Evolutionary conservation across 2,329 filamentous ascomycete species (phyloP).

Genomic region (Dothistroma pini): DNA sequence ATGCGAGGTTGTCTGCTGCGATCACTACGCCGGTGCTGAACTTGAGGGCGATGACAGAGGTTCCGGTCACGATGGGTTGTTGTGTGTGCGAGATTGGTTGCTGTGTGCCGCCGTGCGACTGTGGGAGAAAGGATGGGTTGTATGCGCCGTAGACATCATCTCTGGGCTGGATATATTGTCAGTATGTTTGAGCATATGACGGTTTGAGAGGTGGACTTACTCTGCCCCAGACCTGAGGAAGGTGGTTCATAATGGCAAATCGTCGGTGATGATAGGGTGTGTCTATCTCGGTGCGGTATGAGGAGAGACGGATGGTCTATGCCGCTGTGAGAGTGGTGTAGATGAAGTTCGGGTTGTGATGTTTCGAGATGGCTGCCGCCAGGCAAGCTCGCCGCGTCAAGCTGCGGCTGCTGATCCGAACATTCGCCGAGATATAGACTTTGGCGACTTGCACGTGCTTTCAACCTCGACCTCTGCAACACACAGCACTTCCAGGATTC

Average conservation of each 20-base stretch:
- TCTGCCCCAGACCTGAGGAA: conserved; percentile 63
- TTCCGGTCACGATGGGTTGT: conserved; percentile 90
- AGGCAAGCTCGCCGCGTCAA: conserved; percentile 7
- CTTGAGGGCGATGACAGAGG: conserved; percentile 91
- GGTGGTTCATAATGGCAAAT: conserved; percentile 57
- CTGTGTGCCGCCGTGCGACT: conserved; percentile 44
- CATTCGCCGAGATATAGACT: conserved; percentile 3
- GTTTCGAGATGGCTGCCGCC: conserved; percentile 3
- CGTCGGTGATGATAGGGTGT: background rate
- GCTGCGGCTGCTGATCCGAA: background rate
- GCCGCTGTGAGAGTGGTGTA: background rate
- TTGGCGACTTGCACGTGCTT: background rate
- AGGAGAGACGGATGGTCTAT: background rate
- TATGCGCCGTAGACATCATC: conserved; percentile 97
- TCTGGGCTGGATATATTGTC: conserved; percentile 65
- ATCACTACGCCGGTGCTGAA: conserved; percentile 96
- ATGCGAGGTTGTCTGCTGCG: conserved; percentile 94
- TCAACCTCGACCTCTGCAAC: background rate
- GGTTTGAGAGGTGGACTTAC: conserved; percentile 43
- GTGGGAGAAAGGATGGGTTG: conserved; percentile 78
- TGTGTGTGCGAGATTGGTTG: conserved; percentile 81
- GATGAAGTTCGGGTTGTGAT: background rate
- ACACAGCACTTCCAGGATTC: background rate
- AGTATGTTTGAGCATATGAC: conserved; percentile 34
- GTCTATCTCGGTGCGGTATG: background rate